A percentile compares a stretch with the other conserved stretches of the same genome.
Evolutionary conservation across 2,329 filamentous ascomycete genomes (phyloP).

Genomic region (Aspergillus sp.): DNA sequence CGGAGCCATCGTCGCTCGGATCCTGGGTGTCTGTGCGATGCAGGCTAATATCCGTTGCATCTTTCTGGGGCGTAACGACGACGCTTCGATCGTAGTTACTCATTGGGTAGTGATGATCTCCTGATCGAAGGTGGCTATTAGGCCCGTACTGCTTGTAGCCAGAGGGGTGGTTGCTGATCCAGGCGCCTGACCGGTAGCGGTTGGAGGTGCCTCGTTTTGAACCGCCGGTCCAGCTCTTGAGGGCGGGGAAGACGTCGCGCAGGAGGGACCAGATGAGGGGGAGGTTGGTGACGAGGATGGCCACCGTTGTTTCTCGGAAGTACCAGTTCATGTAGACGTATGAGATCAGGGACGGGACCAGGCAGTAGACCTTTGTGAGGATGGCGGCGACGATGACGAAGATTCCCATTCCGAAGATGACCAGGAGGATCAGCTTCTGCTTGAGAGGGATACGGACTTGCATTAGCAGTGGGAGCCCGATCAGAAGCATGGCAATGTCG

Average conservation of each 20-base stretch:
- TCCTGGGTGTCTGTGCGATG: constrained; percentile 28
- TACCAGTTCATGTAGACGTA: constrained; percentile 51
- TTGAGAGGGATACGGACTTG: constrained; percentile 41
- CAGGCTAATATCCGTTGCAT: constrained; percentile 28
- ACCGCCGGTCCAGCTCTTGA: constrained; percentile 42
- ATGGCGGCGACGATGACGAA: constrained; percentile 52
- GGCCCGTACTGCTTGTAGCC: constrained; percentile 29
- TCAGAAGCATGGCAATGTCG: constrained; percentile 44
- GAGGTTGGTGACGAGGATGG: constrained; percentile 52
- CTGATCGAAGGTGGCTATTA: constrained; percentile 26
- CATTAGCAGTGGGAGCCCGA: constrained; percentile 45
- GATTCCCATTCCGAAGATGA: constrained; percentile 46
- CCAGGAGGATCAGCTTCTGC: constrained; percentile 44
- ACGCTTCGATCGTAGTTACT: constrained; percentile 29
- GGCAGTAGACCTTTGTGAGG: constrained; percentile 50
- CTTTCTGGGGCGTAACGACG: constrained; percentile 27
- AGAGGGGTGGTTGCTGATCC: constrained; percentile 30
- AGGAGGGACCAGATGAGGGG: constrained; percentile 54
- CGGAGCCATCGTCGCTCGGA: constrained; percentile 37
- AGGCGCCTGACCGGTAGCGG: constrained; percentile 33
- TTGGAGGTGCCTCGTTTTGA: constrained; percentile 35
- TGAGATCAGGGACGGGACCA: constrained; percentile 41
- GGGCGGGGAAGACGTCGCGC: constrained; percentile 47
- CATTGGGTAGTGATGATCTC: constrained; percentile 34
- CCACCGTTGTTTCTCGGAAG: constrained; percentile 46